Evolutionary conservation across 1,284 basidiomycete species (phyloP).

Genomic region (Rhodotorula sp.): DNA sequence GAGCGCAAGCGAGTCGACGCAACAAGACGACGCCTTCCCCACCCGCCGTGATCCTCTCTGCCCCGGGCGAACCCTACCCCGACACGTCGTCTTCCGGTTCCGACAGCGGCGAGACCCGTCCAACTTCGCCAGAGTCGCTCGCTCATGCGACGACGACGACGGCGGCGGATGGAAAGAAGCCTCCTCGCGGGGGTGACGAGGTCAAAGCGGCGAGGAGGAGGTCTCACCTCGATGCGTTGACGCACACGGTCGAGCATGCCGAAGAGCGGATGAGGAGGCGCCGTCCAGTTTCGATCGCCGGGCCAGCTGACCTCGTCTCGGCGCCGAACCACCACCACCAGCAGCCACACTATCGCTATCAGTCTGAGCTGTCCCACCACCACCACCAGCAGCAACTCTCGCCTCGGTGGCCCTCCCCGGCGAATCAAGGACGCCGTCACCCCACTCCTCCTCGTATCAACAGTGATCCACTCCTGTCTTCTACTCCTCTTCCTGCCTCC

Average conservation of each 20-base stretch:
- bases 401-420: neutral
- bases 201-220: slow-evolving; percentile 9
- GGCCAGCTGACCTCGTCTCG: neutral
- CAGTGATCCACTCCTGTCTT: neutral
- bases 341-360: neutral
- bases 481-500: neutral
- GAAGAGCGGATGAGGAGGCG: slow-evolving; percentile 2
- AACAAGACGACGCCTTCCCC: slow-evolving; percentile 22
- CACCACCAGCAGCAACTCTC: neutral
- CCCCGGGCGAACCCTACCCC: slow-evolving; percentile 38
- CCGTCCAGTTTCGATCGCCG: slow-evolving; percentile 10
- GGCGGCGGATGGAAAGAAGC: neutral
- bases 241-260: slow-evolving; percentile 4
- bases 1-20: neutral
- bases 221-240: slow-evolving; percentile 22
- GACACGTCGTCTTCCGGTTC: slow-evolving; percentile 30
- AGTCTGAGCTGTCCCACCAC: neutral
- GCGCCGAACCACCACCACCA: neutral
- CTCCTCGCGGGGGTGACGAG: neutral
- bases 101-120: slow-evolving; percentile 26
- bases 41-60: slow-evolving; percentile 34
- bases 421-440: neutral
- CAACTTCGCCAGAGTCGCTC: slow-evolving; percentile 13
- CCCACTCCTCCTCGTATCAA: neutral
- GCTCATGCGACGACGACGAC: neutral